Evolutionary conservation across 2,329 filamentous ascomycete species (phyloP), one percentile per base, ranked within the genome.

Genomic region (Ophiognomonia clavigignenti-juglandacearum): DNA sequence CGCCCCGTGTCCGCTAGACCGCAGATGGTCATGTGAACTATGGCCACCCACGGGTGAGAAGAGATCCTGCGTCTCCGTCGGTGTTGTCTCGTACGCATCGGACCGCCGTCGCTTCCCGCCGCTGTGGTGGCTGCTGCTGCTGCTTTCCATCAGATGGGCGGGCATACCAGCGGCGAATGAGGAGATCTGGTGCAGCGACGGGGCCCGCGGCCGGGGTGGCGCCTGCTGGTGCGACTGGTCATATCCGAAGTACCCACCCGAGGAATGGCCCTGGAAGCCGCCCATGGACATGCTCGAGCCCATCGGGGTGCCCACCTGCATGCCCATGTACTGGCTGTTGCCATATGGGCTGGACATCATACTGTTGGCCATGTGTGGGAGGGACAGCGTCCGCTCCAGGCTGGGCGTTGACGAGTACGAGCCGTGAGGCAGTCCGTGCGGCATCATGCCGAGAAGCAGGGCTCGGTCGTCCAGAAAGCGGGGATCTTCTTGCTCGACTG

Each of bases 401-500:
- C n/a, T 35, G 2, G 31, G 24, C 16, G 39, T 43, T 23, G 37
- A 26, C 19, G 41, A 27, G 24, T 48, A 51, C 3, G 16, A 20
- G 13, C 8, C 32, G 26, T 36, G 32, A 8, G 44, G 29, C 6
- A 44, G 39, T n/a, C n/a, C n/a, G n/a, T n/a, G n/a, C n/a, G n/a
- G n/a, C n/a, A n/a, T n/a, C 47, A 50, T 50, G 1, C 47, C 47
- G 8, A 50, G 43, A 32, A 50, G 27, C 4, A 50, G 20, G 13
- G 48, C 45, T 24, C 45, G 45, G 26, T 50, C 54, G n/a, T 58
- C 52, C 40, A 48, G 29, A 40, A 51, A 43, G 20, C 36, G 35
- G 34, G 57, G 62, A 29, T 82, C 78, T 3, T 75, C 60, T 39
- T 86, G 82, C 43, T 86, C 80, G 26, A 86, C 72, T 0, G 81